Conservation (phyloP, 306 rosid species). For the Gastrolobium villosum region DNA sequence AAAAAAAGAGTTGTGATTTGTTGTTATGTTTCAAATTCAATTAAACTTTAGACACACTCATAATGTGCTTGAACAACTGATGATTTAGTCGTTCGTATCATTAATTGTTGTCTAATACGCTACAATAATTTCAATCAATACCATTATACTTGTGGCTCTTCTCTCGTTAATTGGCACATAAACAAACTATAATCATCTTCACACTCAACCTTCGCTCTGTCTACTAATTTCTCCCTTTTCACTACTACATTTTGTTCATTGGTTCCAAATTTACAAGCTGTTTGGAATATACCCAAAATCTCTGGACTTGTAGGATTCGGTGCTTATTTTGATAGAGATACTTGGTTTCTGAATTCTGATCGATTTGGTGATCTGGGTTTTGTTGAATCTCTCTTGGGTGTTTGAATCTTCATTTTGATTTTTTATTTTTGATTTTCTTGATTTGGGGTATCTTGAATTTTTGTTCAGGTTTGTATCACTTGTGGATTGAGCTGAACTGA, state of each 20-base stretch:
- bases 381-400: background rate
- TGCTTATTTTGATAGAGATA: background rate
- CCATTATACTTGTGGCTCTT: background rate
- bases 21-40: no score
- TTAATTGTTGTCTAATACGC: background rate
- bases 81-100: background rate
- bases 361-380: conserved; percentile 35
- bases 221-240: background rate
- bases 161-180: background rate
- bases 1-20: no score
- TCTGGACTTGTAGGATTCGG: background rate
- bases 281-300: conserved; percentile 10
- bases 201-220: background rate
- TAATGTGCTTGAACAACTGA: background rate
- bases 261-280: background rate
- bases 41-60: background rate
- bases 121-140: background rate
- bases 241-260: background rate
- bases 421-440: background rate
- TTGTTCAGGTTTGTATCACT: conserved; percentile 33
- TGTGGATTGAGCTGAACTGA: conserved; percentile 9
- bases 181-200: background rate
- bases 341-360: conserved; percentile 18
- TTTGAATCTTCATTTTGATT: background rate
- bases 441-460: conserved; percentile 18